phyloP scores from a whole-genome alignment of 352 stramenopile genomes.

The Pythium graminicola region DNA sequence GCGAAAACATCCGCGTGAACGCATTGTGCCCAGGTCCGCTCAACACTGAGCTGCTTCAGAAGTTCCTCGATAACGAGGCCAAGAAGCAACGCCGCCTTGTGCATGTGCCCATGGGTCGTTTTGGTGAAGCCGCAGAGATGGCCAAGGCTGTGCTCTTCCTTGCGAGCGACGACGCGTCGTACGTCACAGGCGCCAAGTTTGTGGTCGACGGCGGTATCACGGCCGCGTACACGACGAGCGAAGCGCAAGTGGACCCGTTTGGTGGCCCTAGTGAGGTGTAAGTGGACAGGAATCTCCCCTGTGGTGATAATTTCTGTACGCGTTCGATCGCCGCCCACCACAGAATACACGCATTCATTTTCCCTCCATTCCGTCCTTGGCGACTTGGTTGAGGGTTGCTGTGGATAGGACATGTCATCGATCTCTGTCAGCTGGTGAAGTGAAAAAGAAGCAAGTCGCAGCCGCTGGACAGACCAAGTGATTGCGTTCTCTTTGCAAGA shows the following conservation, averaged over 20 bases:
- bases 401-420: too few relatives aligned
- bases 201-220: conserved; percentile 87
- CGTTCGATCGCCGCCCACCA: too few relatives aligned
- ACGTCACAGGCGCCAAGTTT: conserved; percentile 83
- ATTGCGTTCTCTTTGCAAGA: neutral
- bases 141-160: conserved; percentile 84
- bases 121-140: conserved; percentile 83
- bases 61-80: conserved; percentile 77
- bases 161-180: conserved; percentile 77
- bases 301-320: too few relatives aligned
- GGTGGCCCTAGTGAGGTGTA: conserved; percentile 73
- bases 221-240: conserved; percentile 78
- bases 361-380: too few relatives aligned
- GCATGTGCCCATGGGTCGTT: conserved; percentile 84
- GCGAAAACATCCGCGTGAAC: conserved; percentile 87
- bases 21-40: conserved; percentile 77
- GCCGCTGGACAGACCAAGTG: too few relatives aligned
- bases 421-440: too few relatives aligned
- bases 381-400: too few relatives aligned
- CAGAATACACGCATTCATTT: too few relatives aligned
- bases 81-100: conserved; percentile 85
- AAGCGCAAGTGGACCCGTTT: conserved; percentile 73
- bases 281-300: conserved; percentile 3
- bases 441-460: too few relatives aligned
- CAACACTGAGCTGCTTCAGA: conserved; percentile 83